Conservation (phyloP, 2,329 filamentous ascomycete genomes). For the Alternaria triticina region DNA sequence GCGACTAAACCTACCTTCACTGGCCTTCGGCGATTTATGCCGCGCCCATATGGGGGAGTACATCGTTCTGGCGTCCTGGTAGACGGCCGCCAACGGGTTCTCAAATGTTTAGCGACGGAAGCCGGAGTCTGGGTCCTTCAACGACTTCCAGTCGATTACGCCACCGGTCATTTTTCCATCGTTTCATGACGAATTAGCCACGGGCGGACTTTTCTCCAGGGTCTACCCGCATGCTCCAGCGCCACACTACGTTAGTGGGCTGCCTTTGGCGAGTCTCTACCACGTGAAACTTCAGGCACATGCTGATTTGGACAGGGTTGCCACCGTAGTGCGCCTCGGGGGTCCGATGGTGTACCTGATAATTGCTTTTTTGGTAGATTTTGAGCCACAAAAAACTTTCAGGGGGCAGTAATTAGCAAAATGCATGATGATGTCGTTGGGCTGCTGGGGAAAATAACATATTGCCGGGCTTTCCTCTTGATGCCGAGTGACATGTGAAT, state of each 20-base stretch:
- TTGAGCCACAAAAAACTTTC: background rate
- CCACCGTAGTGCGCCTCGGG: background rate
- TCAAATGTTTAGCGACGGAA: background rate
- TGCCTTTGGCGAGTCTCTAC: background rate
- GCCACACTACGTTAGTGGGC: background rate
- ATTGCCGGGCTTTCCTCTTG: background rate
- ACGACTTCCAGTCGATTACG: background rate
- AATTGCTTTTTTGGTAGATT: background rate
- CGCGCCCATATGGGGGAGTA: background rate
- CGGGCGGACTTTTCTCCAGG: background rate
- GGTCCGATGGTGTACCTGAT: background rate
- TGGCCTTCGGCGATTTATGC: background rate
- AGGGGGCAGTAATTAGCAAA: background rate
- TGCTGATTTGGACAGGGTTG: background rate
- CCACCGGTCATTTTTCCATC: background rate
- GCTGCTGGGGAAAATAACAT: background rate
- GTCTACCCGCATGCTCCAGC: background rate
- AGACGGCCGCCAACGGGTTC: background rate
- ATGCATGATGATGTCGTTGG: background rate
- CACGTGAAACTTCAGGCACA: background rate
- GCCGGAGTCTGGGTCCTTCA: background rate
- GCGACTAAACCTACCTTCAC: background rate
- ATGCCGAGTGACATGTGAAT: background rate
- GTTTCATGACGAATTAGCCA: background rate
- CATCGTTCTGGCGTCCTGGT: background rate